Evolutionary conservation across 495 filamentous ascomycete species (phyloP).

Genomic region (Neurospora sp.): DNA sequence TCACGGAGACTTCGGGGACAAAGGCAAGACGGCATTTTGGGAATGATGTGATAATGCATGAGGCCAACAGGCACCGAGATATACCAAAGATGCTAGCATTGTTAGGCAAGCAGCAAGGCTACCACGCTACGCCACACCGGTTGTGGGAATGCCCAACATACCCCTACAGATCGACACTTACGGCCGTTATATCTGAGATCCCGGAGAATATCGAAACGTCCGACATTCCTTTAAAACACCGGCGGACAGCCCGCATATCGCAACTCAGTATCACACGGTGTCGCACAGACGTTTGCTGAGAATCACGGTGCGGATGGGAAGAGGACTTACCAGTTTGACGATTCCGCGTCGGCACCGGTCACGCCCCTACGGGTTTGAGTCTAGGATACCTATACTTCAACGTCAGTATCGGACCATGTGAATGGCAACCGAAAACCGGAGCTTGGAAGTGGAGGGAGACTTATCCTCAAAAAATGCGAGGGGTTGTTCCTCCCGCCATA

Average conservation of each 20-base stretch:
- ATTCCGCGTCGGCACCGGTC: not conserved
- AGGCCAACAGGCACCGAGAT: not conserved
- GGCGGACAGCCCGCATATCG: not conserved
- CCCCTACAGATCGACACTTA: not conserved
- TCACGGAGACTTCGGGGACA: not conserved
- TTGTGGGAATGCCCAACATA: not conserved
- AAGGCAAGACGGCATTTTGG: not conserved
- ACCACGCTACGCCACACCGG: not conserved
- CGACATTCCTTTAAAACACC: not conserved
- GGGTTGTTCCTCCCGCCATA: constrained; percentile 40
- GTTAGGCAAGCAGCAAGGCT: not conserved
- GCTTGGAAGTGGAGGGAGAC: constrained; percentile 24
- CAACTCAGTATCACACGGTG: not conserved
- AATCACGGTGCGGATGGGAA: not conserved
- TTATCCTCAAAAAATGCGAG: constrained; percentile 52
- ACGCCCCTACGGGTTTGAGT: not conserved
- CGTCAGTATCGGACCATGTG: not conserved
- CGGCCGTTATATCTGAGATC: not conserved
- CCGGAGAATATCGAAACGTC: not conserved
- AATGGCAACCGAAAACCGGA: not conserved
- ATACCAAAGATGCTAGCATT: not conserved
- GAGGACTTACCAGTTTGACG: not conserved
- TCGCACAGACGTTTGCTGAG: not conserved
- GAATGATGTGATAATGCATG: not conserved
- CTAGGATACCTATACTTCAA: not conserved